Conservation (phyloP, 345 rosid genomes). For the Leavenworthia alabamica region DNA sequence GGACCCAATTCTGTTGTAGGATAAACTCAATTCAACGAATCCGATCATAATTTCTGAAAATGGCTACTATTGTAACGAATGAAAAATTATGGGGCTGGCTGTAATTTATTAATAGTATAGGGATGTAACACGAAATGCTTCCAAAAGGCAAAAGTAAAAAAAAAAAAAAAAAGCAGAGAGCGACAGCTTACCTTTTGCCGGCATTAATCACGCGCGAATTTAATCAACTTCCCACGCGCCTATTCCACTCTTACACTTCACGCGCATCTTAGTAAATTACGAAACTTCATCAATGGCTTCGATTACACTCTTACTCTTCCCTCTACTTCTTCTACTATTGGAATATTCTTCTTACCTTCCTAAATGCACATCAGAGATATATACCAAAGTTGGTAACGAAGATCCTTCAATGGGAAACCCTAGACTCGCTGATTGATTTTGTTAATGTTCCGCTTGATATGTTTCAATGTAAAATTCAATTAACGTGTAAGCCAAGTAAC, state of each 20-base stretch:
- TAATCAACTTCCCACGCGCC: slow-evolving; percentile 8
- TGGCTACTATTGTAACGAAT: not conserved
- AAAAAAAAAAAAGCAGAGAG: not conserved
- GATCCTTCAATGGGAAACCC: slow-evolving; percentile 57
- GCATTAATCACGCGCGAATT: not conserved
- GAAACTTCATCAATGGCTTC: not conserved
- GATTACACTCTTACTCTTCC: not conserved
- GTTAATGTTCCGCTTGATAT: too few relatives aligned
- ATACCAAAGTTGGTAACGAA: slow-evolving; percentile 55
- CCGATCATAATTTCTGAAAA: not conserved
- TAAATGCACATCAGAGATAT: slow-evolving; percentile 5
- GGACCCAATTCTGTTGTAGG: not conserved
- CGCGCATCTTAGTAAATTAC: not conserved
- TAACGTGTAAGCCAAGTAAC: not conserved
- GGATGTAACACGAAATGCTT: not conserved
- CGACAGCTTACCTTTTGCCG: not conserved
- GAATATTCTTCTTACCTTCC: not conserved
- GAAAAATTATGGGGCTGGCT: rapidly evolving
- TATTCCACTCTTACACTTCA: not conserved
- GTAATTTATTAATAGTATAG: not conserved
- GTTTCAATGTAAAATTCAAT: too few relatives aligned
- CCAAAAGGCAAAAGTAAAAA: not conserved
- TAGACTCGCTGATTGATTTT: slow-evolving; percentile 46
- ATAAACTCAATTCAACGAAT: not conserved
- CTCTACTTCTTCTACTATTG: not conserved